Base-by-base conservation (phyloP, 139 green algal genomes). In the Ettlia oleoabundans region DNA sequence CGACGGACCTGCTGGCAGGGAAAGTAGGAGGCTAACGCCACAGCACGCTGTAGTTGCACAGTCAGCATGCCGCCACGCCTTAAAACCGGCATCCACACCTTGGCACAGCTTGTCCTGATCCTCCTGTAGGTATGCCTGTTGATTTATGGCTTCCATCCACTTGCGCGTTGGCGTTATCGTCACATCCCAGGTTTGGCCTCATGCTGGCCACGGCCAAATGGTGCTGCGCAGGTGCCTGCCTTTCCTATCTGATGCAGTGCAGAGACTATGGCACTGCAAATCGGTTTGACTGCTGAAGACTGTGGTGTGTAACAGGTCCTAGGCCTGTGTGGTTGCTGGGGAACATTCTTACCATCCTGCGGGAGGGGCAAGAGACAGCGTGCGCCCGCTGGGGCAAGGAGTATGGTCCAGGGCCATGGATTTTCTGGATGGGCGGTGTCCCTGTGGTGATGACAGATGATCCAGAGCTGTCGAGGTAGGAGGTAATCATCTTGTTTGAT, bases 181-280 rank as follows among this genome's bases (percentile, higher is more conserved):
- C 71, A 65, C 47, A 24, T 78, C 7, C 69, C 69, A 28, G 69
- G n/a, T n/a, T n/a, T n/a, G n/a, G n/a, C n/a, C n/a, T n/a, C n/a
- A n/a, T n/a, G n/a, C n/a, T n/a, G n/a, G n/a, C n/a, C n/a, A n/a
- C n/a, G n/a, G n/a, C n/a, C n/a, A n/a, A n/a, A n/a, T n/a, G n/a
- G n/a, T n/a, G n/a, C n/a, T n/a, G n/a, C n/a, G n/a, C n/a, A n/a
- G n/a, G n/a, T n/a, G n/a, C n/a, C n/a, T n/a, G n/a, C n/a, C n/a
- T n/a, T n/a, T n/a, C n/a, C n/a, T n/a, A n/a, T n/a, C n/a, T n/a
- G n/a, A n/a, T n/a, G n/a, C n/a, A n/a, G n/a, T n/a, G n/a, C n/a
- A n/a, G n/a, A n/a, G n/a, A n/a, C n/a, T n/a, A n/a, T n/a, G n/a
- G n/a, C n/a, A n/a, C n/a, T n/a, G n/a, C n/a, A n/a, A n/a, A n/a